Percentiles rank a stretch among this genome's conserved stretches.
Evolutionary conservation across 2,329 filamentous ascomycete genomes (phyloP).

Genomic region (Cercospora berteroae): DNA sequence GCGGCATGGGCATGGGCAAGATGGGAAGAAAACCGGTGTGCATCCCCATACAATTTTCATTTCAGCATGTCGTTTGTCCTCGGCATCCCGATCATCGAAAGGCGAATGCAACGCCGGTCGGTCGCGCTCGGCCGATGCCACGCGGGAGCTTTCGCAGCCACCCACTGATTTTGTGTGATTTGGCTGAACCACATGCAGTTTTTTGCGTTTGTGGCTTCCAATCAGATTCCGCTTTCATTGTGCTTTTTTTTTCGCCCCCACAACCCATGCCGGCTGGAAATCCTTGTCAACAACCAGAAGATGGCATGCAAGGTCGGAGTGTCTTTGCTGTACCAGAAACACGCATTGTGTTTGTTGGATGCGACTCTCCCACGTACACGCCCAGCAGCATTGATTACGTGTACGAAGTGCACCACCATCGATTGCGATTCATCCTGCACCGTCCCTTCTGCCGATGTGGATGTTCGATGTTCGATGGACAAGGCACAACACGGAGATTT

Average conservation of each 20-base stretch:
- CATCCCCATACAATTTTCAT: neutral
- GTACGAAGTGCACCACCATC: too few species aligned
- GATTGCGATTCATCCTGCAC: too few species aligned
- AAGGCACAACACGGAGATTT: too few species aligned
- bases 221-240: neutral
- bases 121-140: neutral
- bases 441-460: too few species aligned
- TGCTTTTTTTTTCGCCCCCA: neutral
- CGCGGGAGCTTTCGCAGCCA: too few species aligned
- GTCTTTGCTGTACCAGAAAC: neutral
- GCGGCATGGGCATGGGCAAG: neutral
- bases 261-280: neutral
- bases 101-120: neutral
- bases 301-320: neutral
- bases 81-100: neutral
- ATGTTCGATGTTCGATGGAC: too few species aligned
- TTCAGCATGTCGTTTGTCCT: neutral
- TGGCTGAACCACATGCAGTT: neutral
- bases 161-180: neutral
- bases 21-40: neutral
- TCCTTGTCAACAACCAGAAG: neutral
- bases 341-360: too few species aligned
- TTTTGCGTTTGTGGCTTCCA: neutral
- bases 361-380: too few species aligned
- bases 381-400: too few species aligned